Conservation (phyloP, 2,329 filamentous ascomycete genomes). For the Diaporthe sp. region DNA sequence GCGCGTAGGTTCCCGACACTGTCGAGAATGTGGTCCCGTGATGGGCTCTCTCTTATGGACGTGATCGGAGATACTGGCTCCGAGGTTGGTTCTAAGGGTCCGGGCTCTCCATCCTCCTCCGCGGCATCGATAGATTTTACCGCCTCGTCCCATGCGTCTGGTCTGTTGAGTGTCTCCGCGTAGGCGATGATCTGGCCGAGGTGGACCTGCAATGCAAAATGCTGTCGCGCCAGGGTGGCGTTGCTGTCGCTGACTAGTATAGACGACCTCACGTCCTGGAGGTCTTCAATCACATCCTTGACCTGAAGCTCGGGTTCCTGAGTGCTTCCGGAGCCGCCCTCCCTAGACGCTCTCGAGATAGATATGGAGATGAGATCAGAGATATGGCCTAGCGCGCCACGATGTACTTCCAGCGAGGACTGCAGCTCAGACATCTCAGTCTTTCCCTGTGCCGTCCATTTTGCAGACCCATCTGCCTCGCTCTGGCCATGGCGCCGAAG, state of each 20-base stretch:
- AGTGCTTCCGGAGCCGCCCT: slow-evolving; percentile 24
- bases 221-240: slow-evolving; percentile 36
- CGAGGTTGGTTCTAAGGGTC: not conserved
- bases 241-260: slow-evolving; percentile 38
- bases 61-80: slow-evolving; percentile 24
- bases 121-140: slow-evolving; percentile 31
- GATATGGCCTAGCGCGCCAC: slow-evolving; percentile 37
- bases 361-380: slow-evolving; percentile 39
- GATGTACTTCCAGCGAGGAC: slow-evolving; percentile 41
- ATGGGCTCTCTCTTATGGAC: slow-evolving; percentile 7
- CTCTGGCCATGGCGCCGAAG: slow-evolving; percentile 36
- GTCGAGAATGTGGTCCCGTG: not conserved
- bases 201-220: slow-evolving; percentile 38
- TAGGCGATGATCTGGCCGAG: slow-evolving; percentile 38
- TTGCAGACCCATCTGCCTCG: slow-evolving; percentile 30
- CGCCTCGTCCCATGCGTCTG: slow-evolving; percentile 35
- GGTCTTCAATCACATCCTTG: slow-evolving; percentile 30
- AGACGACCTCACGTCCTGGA: slow-evolving; percentile 33
- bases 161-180: slow-evolving; percentile 22
- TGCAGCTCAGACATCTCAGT: slow-evolving; percentile 39
- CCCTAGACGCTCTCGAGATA: slow-evolving; percentile 31
- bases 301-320: slow-evolving; percentile 30
- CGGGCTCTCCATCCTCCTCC: not conserved
- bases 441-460: slow-evolving; percentile 39
- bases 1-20: not conserved